A percentile compares a stretch with the other conserved stretches of the same genome.
Evolutionary conservation across 306 rosid genomes (phyloP).

Genomic region (Cyclanthera cordifolia): DNA sequence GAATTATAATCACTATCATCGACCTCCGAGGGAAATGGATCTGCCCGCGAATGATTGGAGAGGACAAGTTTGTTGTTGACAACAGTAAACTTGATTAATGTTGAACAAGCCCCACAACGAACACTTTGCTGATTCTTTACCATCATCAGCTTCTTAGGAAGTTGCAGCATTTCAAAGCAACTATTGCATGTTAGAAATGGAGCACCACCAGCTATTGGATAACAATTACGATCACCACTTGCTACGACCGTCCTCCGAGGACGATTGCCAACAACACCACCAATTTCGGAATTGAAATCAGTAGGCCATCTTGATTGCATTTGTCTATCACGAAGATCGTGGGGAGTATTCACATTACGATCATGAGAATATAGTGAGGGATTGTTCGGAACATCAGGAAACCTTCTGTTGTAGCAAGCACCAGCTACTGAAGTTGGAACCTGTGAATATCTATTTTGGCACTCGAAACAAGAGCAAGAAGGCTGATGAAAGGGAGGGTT

Average conservation of each 20-base stretch:
- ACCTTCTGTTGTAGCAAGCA: constrained; percentile 39
- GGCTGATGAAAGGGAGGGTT: constrained; percentile 50
- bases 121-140: constrained; percentile 48
- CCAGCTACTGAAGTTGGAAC: constrained; percentile 42
- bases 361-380: constrained; percentile 43
- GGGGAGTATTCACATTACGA: constrained; percentile 33
- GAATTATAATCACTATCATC: constrained; percentile 22
- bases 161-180: constrained; percentile 77
- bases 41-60: constrained; percentile 33
- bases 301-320: constrained; percentile 48
- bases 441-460: constrained; percentile 45
- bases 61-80: constrained; percentile 48
- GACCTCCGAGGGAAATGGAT: constrained; percentile 21
- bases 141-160: constrained; percentile 49
- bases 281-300: constrained; percentile 44
- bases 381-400: constrained; percentile 39
- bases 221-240: constrained; percentile 35
- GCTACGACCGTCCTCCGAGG: constrained; percentile 43
- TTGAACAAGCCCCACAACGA: constrained; percentile 72
- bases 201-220: constrained; percentile 78
- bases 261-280: constrained; percentile 24
- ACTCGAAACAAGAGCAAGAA: constrained; percentile 67
- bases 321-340: constrained; percentile 32
- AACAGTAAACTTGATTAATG: constrained; percentile 40
- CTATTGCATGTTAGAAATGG: constrained; percentile 72